Conservation (phyloP, 2,329 filamentous ascomycete species). For the Ascochyta lentis region DNA sequence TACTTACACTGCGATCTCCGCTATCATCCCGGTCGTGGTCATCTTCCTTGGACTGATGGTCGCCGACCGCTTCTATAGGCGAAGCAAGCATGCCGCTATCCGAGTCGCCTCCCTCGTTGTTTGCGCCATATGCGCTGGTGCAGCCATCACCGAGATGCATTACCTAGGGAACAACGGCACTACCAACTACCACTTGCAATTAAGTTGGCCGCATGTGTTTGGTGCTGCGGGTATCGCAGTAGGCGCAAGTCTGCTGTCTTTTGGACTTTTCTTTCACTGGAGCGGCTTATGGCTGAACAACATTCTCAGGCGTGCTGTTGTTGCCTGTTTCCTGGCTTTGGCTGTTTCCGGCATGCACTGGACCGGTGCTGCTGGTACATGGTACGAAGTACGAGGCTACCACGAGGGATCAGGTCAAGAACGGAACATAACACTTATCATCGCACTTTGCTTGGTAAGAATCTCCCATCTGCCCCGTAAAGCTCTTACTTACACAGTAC, state of each 20-base stretch:
- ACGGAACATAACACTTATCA: constrained; percentile 72
- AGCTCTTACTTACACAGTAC: constrained; percentile 68
- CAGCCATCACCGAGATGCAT: constrained; percentile 84
- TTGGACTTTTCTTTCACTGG: constrained; percentile 80
- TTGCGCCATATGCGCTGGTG: constrained; percentile 73
- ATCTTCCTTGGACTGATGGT: constrained; percentile 75
- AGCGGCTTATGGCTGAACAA: constrained; percentile 77
- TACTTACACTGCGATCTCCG: constrained; percentile 76
- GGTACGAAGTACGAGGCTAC: constrained; percentile 64
- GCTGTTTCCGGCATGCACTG: constrained; percentile 90
- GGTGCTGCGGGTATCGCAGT: constrained; percentile 76
- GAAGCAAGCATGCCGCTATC: constrained; percentile 34
- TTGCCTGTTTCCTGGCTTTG: constrained; percentile 71
- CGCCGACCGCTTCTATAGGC: constrained; percentile 57
- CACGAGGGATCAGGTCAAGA: constrained; percentile 49
- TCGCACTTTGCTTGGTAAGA: constrained; percentile 73
- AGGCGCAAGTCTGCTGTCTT: constrained; percentile 71
- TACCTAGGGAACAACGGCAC: constrained; percentile 87
- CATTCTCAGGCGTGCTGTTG: constrained; percentile 76
- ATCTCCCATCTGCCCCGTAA: constrained; percentile 55
- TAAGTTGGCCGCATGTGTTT: constrained; percentile 65
- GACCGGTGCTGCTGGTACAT: constrained; percentile 75
- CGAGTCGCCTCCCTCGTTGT: constrained; percentile 50
- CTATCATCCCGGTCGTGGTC: constrained; percentile 79
- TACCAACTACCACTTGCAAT: constrained; percentile 73